Conservation (phyloP, 306 rosid genomes). For the Rosa chinensis region DNA sequence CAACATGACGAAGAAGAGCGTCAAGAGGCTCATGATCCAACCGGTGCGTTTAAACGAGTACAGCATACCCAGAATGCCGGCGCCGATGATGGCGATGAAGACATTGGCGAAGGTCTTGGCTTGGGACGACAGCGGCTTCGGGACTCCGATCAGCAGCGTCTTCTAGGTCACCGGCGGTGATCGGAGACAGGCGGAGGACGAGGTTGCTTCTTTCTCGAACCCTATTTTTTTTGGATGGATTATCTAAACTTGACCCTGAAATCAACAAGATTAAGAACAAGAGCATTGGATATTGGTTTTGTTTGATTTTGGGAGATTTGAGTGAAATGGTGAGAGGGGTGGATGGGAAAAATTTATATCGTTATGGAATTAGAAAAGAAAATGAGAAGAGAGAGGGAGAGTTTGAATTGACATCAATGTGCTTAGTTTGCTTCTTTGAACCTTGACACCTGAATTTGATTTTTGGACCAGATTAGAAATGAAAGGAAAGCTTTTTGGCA, state of each 20-base stretch:
- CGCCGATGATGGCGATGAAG: slow-evolving; percentile 56
- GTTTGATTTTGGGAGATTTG: not conserved
- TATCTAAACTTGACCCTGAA: not conserved
- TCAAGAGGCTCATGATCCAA: slow-evolving; percentile 44
- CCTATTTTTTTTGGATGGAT: slow-evolving; percentile 26
- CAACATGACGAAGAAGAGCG: slow-evolving; percentile 39
- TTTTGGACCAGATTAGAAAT: too few species aligned
- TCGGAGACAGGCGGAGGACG: slow-evolving; percentile 30
- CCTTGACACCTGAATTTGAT: not conserved
- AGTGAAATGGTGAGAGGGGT: not conserved
- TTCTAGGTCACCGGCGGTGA: slow-evolving; percentile 39
- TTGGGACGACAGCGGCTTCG: slow-evolving; percentile 34
- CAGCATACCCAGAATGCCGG: slow-evolving; percentile 58
- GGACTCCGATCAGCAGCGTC: slow-evolving; percentile 42
- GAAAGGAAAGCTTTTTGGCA: too few species aligned
- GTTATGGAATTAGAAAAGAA: not conserved
- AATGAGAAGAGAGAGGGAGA: not conserved
- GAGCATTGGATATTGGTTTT: not conserved
- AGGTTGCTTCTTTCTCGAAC: slow-evolving; percentile 14
- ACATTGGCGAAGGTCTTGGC: slow-evolving; percentile 60
- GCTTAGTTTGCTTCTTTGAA: not conserved
- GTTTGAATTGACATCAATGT: not conserved
- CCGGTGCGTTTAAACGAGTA: slow-evolving; percentile 58
- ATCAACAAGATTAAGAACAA: not conserved
- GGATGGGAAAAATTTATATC: not conserved